Percentiles rank a stretch among this genome's conserved stretches.
These are phyloP conservation scores for Sclerotinia nivalis DNA, from an alignment of 2,329 filamentous ascomycete species.

Conservation along the genomic window DNA sequence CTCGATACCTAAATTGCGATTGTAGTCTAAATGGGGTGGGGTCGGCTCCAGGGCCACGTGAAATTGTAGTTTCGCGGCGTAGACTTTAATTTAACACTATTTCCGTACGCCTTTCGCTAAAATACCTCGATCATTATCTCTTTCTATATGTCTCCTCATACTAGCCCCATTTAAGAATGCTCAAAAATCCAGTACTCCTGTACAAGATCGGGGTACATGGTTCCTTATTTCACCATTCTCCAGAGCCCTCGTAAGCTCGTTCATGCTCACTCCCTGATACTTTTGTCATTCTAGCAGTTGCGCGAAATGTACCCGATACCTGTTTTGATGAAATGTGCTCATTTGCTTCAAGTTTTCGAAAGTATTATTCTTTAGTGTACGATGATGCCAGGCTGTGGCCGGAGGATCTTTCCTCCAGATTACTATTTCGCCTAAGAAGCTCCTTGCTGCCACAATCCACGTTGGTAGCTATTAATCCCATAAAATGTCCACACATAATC, in stretches of 20 bases:
- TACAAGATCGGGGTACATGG: not conserved
- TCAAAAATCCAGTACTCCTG: not conserved
- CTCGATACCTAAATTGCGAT: not conserved
- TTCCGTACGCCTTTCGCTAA: not conserved
- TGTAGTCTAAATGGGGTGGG: not conserved
- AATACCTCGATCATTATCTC: not conserved
- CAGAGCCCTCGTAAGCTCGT: not conserved
- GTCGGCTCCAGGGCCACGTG: not conserved
- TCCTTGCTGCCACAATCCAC: not conserved
- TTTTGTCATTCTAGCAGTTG: conserved; percentile 8
- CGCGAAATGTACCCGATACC: conserved; percentile 3
- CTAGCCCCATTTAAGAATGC: not conserved
- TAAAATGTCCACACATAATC: not conserved
- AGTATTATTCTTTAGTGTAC: not conserved
- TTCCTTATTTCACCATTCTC: not conserved
- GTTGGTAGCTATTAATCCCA: not conserved
- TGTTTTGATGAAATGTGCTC: not conserved
- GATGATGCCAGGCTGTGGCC: conserved; percentile 2
- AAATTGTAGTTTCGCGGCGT: conserved; percentile 18
- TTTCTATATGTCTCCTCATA: not conserved
- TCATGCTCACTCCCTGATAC: conserved; percentile 13
- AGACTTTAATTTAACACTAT: not conserved
- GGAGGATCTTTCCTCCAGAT: conserved; percentile 13
- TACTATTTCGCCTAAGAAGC: not conserved
- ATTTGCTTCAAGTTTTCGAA: not conserved